A percentile compares a stretch with the other conserved stretches of the same genome.
phyloP scores from a whole-genome alignment of 1,284 basidiomycete species.

The Cerioporus squamosus region DNA sequence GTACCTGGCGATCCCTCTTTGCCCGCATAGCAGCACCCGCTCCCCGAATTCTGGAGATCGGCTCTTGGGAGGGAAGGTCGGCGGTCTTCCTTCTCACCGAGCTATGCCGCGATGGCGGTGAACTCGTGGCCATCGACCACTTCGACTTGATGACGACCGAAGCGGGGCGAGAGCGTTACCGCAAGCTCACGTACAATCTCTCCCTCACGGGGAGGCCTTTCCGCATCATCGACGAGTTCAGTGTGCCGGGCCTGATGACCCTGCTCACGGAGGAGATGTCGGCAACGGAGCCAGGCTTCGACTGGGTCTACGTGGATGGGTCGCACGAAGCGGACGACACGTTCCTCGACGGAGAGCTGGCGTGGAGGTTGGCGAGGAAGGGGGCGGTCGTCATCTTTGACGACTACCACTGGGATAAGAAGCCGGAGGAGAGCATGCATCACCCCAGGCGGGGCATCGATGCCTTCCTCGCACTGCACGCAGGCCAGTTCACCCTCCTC shows the following conservation, averaged over 20 bases:
- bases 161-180: slow-evolving; percentile 50
- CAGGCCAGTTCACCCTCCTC: slow-evolving; percentile 49
- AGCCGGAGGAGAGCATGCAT: slow-evolving; percentile 51
- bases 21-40: slow-evolving; percentile 37
- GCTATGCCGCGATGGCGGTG: slow-evolving; percentile 48
- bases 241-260: slow-evolving; percentile 52
- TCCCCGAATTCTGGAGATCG: slow-evolving; percentile 60
- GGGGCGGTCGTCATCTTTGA: slow-evolving; percentile 60
- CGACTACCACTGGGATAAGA: slow-evolving; percentile 57
- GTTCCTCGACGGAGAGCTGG: slow-evolving; percentile 60
- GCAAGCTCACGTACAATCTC: slow-evolving; percentile 53
- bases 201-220: slow-evolving; percentile 44
- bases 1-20: slow-evolving; percentile 47
- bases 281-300: slow-evolving; percentile 46
- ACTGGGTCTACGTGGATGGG: slow-evolving; percentile 65
- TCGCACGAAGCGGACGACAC: slow-evolving; percentile 65
- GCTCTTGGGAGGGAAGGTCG: slow-evolving; percentile 67
- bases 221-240: slow-evolving; percentile 56
- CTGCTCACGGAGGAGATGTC: slow-evolving; percentile 51
- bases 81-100: slow-evolving; percentile 55
- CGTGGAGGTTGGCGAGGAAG: slow-evolving; percentile 56
- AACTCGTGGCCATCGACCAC: slow-evolving; percentile 60
- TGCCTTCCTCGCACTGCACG: slow-evolving; percentile 54
- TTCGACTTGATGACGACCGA: slow-evolving; percentile 57
- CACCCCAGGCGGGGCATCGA: slow-evolving; percentile 63